Percentiles rank a stretch among this genome's conserved stretches.
These are phyloP conservation scores for Pyrenophora graminea DNA, from an alignment of 2,329 filamentous ascomycete genomes.

Conservation along the genomic window DNA sequence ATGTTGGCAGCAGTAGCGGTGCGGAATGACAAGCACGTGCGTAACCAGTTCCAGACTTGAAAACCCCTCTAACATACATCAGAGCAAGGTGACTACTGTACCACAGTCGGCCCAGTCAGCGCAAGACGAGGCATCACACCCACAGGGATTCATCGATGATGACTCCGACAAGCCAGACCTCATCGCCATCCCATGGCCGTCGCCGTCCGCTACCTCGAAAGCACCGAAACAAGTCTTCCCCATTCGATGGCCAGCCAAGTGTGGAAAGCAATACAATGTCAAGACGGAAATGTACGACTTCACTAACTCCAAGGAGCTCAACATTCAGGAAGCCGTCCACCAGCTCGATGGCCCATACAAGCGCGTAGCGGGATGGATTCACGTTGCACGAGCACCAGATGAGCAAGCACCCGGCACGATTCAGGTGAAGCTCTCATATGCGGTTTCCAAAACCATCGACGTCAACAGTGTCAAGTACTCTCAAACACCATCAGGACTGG, in stretches of 20 bases:
- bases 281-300: slow-evolving; percentile 38
- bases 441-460: slow-evolving; percentile 41
- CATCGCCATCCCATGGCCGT: slow-evolving; percentile 21
- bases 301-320: slow-evolving; percentile 27
- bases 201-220: slow-evolving; percentile 16
- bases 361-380: slow-evolving; percentile 46
- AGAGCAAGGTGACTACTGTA: slow-evolving; percentile 2
- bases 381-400: slow-evolving; percentile 40
- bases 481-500: slow-evolving; percentile 27
- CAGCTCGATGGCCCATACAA: slow-evolving; percentile 40
- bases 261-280: slow-evolving; percentile 41
- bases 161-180: slow-evolving; percentile 15
- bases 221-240: slow-evolving; percentile 30
- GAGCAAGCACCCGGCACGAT: slow-evolving; percentile 45
- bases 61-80: slow-evolving; percentile 4
- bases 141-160: slow-evolving; percentile 21
- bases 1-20: slow-evolving; percentile 23
- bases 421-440: slow-evolving; percentile 43
- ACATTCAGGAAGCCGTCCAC: slow-evolving; percentile 37
- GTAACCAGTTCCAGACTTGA: neutral
- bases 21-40: slow-evolving; percentile 26
- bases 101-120: slow-evolving; percentile 20
- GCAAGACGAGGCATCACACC: slow-evolving; percentile 11
- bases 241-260: slow-evolving; percentile 43
- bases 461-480: slow-evolving; percentile 37